A percentile compares a stretch with the other conserved stretches of the same genome.
phyloP scores from a whole-genome alignment of 1,139 yeast genomes.

The Eremothecium gossypii region DNA sequence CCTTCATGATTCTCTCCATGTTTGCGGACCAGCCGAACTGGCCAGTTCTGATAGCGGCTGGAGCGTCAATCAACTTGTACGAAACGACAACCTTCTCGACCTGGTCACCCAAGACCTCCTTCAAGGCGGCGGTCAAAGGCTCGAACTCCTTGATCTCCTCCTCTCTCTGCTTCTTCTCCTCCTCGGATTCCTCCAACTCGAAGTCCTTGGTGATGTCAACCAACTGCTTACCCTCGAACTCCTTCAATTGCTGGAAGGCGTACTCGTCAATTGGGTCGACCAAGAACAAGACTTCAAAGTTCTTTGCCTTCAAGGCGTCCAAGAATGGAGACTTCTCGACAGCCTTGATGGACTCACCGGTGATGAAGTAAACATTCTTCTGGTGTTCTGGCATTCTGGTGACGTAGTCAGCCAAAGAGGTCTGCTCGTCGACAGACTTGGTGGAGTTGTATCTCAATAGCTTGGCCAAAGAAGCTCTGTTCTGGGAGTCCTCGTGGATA shows the following conservation, averaged over 20 bases:
- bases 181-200: constrained; percentile 98
- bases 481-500: constrained; percentile 97
- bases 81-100: constrained; percentile 99
- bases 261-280: constrained; percentile 99
- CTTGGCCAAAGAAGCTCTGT: constrained; percentile 93
- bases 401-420: constrained; percentile 93
- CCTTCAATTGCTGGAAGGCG: constrained; percentile 98
- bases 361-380: constrained; percentile 97
- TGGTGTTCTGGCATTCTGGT: constrained; percentile 99
- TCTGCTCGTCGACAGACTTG: constrained; percentile 86
- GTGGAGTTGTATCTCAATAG: constrained; percentile 96
- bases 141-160: constrained; percentile 87
- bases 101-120: constrained; percentile 95
- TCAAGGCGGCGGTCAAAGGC: constrained; percentile 88
- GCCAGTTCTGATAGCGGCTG: constrained; percentile 99
- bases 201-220: constrained; percentile 99
- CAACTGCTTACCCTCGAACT: constrained; percentile 97
- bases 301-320: constrained; percentile 97
- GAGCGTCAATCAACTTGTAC: constrained; percentile 94
- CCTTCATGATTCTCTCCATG: constrained; percentile 99
- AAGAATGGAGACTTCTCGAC: constrained; percentile 99
- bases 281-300: constrained; percentile 94
- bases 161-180: constrained; percentile 92
- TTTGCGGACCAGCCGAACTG: constrained; percentile 99
- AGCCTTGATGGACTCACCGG: constrained; percentile 97